Percentiles rank a stretch among this genome's conserved stretches.
phyloP scores from a whole-genome alignment of 306 rosid species.

The Betula pendula region DNA sequence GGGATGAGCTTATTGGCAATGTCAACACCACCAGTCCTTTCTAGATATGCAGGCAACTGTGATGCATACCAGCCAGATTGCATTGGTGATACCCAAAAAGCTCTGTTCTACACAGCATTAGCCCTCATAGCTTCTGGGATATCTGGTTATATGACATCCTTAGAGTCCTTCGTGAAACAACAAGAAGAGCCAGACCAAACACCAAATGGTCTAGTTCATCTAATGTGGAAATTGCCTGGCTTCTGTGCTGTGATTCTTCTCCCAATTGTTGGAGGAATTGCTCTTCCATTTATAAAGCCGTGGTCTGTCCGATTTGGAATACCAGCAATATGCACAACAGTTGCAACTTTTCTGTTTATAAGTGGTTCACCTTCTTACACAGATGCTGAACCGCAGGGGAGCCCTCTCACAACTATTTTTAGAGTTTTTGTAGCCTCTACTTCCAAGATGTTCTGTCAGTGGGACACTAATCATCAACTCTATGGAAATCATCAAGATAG shows the following conservation, averaged over 20 bases:
- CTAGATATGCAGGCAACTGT: not conserved
- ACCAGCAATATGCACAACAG: constrained; percentile 1
- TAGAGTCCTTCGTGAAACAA: not conserved
- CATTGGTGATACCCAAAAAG: not conserved
- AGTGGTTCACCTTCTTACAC: constrained; percentile 14
- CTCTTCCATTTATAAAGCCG: constrained; percentile 10
- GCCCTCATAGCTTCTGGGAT: constrained; percentile 1
- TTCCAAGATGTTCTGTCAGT: constrained; percentile 6
- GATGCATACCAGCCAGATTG: not conserved
- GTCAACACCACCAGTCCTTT: constrained; percentile 1
- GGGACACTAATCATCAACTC: not conserved
- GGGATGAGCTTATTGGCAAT: constrained; percentile 20
- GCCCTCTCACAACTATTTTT: constrained; percentile 24
- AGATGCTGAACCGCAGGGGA: constrained; percentile 7
- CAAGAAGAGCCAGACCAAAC: not conserved
- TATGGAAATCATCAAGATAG: not conserved
- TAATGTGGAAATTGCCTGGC: not conserved
- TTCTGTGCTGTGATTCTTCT: not conserved
- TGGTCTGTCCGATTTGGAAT: constrained; percentile 29
- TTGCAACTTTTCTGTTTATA: constrained; percentile 25
- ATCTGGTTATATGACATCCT: not conserved
- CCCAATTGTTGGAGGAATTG: constrained; percentile 18
- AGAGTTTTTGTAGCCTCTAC: constrained; percentile 31
- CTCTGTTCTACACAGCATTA: constrained; percentile 2
- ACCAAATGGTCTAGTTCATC: not conserved